Evolutionary conservation across 805 yeast genomes (phyloP), one percentile per base, ranked within the genome.

Genomic region (Zygoascus tannicola): DNA sequence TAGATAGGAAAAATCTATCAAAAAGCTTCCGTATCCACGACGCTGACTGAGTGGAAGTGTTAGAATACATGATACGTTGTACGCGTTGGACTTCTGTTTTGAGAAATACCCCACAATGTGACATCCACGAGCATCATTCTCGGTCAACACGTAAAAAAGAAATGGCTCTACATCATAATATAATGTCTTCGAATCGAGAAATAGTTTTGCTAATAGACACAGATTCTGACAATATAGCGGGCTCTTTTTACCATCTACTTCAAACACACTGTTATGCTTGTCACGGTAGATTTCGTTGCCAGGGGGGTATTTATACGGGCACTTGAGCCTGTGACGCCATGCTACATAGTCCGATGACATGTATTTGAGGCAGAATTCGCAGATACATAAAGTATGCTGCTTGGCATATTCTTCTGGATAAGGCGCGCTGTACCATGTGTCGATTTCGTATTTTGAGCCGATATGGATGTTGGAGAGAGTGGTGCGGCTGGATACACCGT

Each of bases 121-220:
- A 57, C 81, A 81, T 15, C 68, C 69, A 5, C 38, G 20, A 4
- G 56, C 68, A 54, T 79, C 84, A 35, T 73, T 67, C 51, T 83
- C 92, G 4, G 90, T 83, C 37, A 92, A 63, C 1, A 88, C 78
- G 62, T 90, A 92, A 58, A 92, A 92, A 58, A 83, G 74, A 55
- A 90, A 90, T 1, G 97, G 96, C 60, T 92, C 96, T 36, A 90
- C 97, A 56, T 92, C 97, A 58, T 86, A 86, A 58, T 87, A 88
- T 41, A 92, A 67, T 0, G 97, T 86, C 58, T 92, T 92, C 2
- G 96, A 85, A 60, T 88, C 85, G 41, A 92, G 69, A 56, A 88
- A 92, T 47, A 87, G 65, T 59, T 90, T 92, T 2, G 97, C 95
- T 51, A 92, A 62, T 35, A 90, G 68, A 66, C 98, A 92, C 44